Evolutionary conservation across 2,329 filamentous ascomycete species (phyloP).

Genomic region (Phaeomoniella chlamydospora): DNA sequence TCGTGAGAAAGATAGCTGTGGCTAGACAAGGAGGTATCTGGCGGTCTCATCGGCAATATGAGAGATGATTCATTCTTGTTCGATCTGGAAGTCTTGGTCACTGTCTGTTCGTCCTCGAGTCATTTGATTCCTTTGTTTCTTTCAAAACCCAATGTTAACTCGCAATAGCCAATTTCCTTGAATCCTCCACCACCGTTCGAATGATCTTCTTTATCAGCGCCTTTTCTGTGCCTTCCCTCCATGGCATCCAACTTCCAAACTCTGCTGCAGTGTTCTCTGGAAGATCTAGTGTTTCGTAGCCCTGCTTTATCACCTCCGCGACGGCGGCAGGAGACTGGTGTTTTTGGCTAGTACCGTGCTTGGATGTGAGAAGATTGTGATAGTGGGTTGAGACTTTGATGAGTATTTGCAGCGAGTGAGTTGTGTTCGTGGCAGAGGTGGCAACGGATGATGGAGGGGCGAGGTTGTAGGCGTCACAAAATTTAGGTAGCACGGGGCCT

Average conservation of each 20-base stretch:
- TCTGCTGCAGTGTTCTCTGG: slow-evolving; percentile 61
- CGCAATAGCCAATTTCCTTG: slow-evolving; percentile 34
- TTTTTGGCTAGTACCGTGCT: slow-evolving; percentile 35
- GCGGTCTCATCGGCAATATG: no score
- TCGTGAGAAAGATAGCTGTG: no score
- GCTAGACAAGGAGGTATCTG: no score
- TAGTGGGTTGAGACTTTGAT: slow-evolving; percentile 76
- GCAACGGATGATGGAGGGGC: slow-evolving; percentile 9
- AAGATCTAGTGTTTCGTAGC: slow-evolving; percentile 88
- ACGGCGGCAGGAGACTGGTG: slow-evolving; percentile 66
- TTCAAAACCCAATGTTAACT: no score
- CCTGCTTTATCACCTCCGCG: slow-evolving; percentile 82
- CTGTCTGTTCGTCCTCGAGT: no score
- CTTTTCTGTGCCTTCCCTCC: slow-evolving; percentile 66
- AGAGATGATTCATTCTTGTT: no score
- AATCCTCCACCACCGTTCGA: slow-evolving; percentile 60
- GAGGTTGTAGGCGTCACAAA: slow-evolving; percentile 56
- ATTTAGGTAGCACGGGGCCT: slow-evolving; percentile 66
- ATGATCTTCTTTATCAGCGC: slow-evolving; percentile 76
- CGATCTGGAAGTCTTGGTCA: no score
- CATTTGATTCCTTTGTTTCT: no score
- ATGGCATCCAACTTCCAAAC: slow-evolving; percentile 71
- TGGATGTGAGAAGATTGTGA: slow-evolving; percentile 54
- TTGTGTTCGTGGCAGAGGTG: slow-evolving; percentile 64
- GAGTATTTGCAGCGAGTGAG: slow-evolving; percentile 64